Evolutionary conservation across 2,329 filamentous ascomycete genomes (phyloP), one percentile per base, ranked within the genome.

Genomic region (Fusarium sp.): DNA sequence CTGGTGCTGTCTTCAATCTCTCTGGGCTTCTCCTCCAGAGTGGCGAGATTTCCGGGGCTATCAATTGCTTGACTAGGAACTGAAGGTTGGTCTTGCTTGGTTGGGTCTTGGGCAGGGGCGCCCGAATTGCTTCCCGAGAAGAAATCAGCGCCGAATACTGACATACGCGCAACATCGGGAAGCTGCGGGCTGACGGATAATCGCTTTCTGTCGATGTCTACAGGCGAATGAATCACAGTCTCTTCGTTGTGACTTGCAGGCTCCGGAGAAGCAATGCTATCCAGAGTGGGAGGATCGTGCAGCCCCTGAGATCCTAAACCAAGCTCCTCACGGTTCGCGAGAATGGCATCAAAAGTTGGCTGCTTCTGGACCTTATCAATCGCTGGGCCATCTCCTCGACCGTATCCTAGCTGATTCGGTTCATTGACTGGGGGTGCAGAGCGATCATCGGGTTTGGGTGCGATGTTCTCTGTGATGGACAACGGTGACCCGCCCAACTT

Each of bases 121-220:
- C 44, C 31, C 16, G 65, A 50, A 18, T 68, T 65, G 18, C 61
- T 75, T 31, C 81, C 71, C 48, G 82, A 71, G 68, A 91, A 90
- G 47, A 91, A 83, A 65, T 90, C 88, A 45, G 87, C 82, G 3
- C 89, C 88, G 77, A 91, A 91, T 3, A 84, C 84, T 45, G 90
- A 91, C 82, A 91, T 83, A 31, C 89, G 87, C 18, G 85, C 83
- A 7, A 92, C 75, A 68, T 89, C 84, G 15, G 90, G 90, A 24
- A 92, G 82, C 70, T 88, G 86, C 1, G 89, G 89, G 68, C 89
- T 90, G 3, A 83, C 83, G 3, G 88, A 89, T 42, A 82, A 81
- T 22, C 83, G 80, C 13, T 74, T 76, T 6, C 72, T 63, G 13
- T 75, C 71, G 42, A 74, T 68, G 8, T 75, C 75, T 22, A 41